A percentile compares a stretch with the other conserved stretches of the same genome.
Conservation (phyloP, 176 grass and related monocot species). For the Elaeis guineensis region DNA sequence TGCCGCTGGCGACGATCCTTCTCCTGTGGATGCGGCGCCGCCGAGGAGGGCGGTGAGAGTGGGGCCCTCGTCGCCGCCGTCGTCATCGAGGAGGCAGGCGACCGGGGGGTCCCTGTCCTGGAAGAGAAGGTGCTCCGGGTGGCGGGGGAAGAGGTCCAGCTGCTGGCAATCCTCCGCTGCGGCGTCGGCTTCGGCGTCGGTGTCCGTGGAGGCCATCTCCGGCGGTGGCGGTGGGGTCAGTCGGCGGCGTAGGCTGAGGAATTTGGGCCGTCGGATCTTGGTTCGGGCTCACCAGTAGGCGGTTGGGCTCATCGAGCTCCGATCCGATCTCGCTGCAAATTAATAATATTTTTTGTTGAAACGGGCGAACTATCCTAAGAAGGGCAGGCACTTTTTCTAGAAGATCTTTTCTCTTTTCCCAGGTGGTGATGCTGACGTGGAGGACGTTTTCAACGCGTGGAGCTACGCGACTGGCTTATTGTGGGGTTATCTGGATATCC, state of each 20-base stretch:
- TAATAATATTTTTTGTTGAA: too few species aligned
- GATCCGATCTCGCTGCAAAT: too few species aligned
- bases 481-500: too few species aligned
- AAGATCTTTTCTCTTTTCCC: too few species aligned
- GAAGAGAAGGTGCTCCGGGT: slow-evolving; percentile 28
- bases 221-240: too few species aligned
- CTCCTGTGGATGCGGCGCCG: slow-evolving; percentile 1
- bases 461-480: too few species aligned
- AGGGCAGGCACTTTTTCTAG: too few species aligned
- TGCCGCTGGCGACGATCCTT: neutral
- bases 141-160: slow-evolving; percentile 37
- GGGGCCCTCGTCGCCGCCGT: slow-evolving; percentile 42
- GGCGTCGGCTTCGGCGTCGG: neutral
- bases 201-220: too few species aligned
- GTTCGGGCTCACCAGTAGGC: neutral
- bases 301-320: too few species aligned
- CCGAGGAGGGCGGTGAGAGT: slow-evolving; percentile 76
- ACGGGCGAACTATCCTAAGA: too few species aligned
- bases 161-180: slow-evolving; percentile 10
- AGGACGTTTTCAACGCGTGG: too few species aligned
- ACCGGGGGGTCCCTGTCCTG: slow-evolving; percentile 31
- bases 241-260: slow-evolving; percentile 66
- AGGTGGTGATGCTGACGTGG: too few species aligned
- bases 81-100: slow-evolving; percentile 33
- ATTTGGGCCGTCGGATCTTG: slow-evolving; percentile 46